Evolutionary conservation across 2,329 filamentous ascomycete genomes (phyloP).

Genomic region (Verruconis gallopava): DNA sequence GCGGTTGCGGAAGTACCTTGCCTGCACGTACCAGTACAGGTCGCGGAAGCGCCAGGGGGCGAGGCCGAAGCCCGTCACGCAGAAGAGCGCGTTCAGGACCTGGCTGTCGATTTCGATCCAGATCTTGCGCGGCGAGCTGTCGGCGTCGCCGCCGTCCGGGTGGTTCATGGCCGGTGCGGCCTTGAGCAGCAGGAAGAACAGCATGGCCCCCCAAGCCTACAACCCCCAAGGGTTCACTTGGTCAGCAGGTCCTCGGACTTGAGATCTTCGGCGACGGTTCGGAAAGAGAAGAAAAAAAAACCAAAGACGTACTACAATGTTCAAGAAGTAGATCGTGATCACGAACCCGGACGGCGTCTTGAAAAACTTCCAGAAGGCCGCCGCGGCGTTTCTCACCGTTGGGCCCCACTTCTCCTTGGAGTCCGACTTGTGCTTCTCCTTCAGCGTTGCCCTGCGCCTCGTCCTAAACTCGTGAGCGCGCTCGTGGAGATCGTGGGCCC

Average conservation of each 20-base stretch:
- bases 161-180: conserved; percentile 52
- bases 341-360: conserved; percentile 57
- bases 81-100: conserved; percentile 73
- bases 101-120: conserved; percentile 83
- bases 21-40: conserved; percentile 58
- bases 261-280: too few species aligned
- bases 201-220: conserved; percentile 84
- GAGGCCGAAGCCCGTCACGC: conserved; percentile 71
- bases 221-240: too few species aligned
- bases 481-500: background rate
- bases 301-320: background rate
- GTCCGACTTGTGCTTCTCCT: conserved; percentile 29
- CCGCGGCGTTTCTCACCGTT: conserved; percentile 43
- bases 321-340: conserved; percentile 57
- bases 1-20: background rate
- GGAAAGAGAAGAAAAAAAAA: background rate
- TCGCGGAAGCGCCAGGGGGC: conserved; percentile 78
- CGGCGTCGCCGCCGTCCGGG: conserved; percentile 43
- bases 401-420: conserved; percentile 40
- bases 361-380: conserved; percentile 45
- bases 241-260: too few species aligned
- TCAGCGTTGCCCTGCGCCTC: background rate
- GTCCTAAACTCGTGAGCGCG: too few species aligned
- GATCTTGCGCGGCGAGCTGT: conserved; percentile 59
- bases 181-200: conserved; percentile 72